Evolutionary conservation across 2,329 filamentous ascomycete species (phyloP), one percentile per base, ranked within the genome.

Genomic region (Fusarium mundagurra): DNA sequence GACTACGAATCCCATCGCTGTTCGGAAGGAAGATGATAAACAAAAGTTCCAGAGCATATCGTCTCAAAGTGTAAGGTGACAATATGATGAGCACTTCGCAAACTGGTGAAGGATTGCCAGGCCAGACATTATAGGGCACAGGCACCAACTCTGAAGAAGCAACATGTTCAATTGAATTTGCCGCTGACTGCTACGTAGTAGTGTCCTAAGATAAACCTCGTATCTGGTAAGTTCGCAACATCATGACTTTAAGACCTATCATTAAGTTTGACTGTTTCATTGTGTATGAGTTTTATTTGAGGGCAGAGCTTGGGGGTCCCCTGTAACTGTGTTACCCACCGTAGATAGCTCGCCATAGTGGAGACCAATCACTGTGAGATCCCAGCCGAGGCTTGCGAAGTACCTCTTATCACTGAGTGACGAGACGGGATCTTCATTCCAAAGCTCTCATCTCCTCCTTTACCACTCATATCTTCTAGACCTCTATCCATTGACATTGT

Each of bases 391-490:
- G 61, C 51, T 43, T n/a, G 50, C 51, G 24, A 31, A 18, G 36
- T 61, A 71, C 38, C 44, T 53, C 62, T 64, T 70, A 70, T 70
- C 67, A 54, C 39, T 53, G 50, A 66, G 43, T 51, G 64, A 48
- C 34, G 20, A 47, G 55, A n/a, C 22, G 36, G 31, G 41, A 75
- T 67, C 71, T 73, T 70, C 67, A 72, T 75, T 71, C 71, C 66
- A 33, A 54, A 51, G 51, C 58, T 64, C 43, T 45, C 62, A 22
- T n/a, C 73, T 58, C 53, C 62, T 67, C 44, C 47, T 64, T 47
- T 31, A 8, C 33, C 58, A 53, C 45, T 51, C 41, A 38, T 44
- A 38, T 45, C 27, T 45, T 39, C 29, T 24, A 20, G 53, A 51
- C 20, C 39, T 33, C 27, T 54, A 58, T 10, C 9, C 47, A 41